These are phyloP conservation scores for Aquilaria yunnanensis DNA, from an alignment of 345 rosid genomes.

Conservation along the genomic window DNA sequence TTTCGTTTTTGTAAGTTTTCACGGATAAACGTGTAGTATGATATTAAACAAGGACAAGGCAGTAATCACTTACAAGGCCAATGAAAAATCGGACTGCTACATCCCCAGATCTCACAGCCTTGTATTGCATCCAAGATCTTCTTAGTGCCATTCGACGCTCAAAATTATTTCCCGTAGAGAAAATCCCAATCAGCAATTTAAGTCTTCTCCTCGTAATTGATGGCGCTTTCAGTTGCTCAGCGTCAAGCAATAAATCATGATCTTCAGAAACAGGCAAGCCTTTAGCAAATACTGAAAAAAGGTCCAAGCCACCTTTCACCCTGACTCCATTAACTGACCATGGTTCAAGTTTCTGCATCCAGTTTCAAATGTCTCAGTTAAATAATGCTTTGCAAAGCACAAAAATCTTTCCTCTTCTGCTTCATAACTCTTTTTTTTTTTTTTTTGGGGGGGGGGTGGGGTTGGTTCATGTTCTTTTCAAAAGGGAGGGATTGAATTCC, in stretches of 20 bases:
- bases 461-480: too few relatives aligned
- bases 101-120: conserved; percentile 59
- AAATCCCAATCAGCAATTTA: conserved; percentile 67
- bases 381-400: conserved; percentile 1
- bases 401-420: too few relatives aligned
- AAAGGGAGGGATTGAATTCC: too few relatives aligned
- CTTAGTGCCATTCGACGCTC: conserved; percentile 89
- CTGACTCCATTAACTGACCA: conserved; percentile 61
- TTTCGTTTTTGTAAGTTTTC: background rate
- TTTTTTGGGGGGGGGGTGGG: too few relatives aligned
- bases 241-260: conserved; percentile 44
- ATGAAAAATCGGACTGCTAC: conserved; percentile 83
- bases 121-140: conserved; percentile 90
- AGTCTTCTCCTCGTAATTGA: conserved; percentile 34
- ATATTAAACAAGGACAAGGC: background rate
- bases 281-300: conserved; percentile 59
- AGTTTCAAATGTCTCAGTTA: conserved; percentile 6
- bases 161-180: conserved; percentile 88
- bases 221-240: conserved; percentile 70
- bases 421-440: too few relatives aligned
- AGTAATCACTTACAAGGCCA: conserved; percentile 65
- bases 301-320: conserved; percentile 52
- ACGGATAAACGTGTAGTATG: background rate
- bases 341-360: conserved; percentile 76
- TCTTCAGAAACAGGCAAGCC: conserved; percentile 75